Percentiles rank a stretch among this genome's conserved stretches.
Evolutionary conservation across 768 basidiomycete genomes (phyloP).

Genomic region (Tulasnella sp.): DNA sequence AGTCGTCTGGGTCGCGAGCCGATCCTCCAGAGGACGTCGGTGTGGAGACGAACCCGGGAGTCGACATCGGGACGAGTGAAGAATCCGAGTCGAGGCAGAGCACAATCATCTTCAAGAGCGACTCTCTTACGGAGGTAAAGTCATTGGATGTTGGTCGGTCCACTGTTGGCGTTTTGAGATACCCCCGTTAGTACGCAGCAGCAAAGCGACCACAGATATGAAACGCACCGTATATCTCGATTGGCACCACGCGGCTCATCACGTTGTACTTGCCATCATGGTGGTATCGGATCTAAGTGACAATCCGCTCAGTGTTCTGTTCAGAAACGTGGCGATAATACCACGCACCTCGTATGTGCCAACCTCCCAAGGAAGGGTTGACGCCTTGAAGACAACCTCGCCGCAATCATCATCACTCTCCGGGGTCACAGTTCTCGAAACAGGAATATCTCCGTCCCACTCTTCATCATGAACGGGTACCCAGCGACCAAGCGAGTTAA

Average conservation of each 20-base stretch:
- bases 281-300: slow-evolving; percentile 69
- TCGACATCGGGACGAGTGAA: slow-evolving; percentile 62
- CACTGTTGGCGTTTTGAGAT: slow-evolving; percentile 39
- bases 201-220: not conserved
- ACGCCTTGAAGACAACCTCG: slow-evolving; percentile 62
- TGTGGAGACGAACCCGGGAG: slow-evolving; percentile 23
- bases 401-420: slow-evolving; percentile 37
- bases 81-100: slow-evolving; percentile 84
- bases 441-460: slow-evolving; percentile 81
- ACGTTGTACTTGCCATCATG: slow-evolving; percentile 98
- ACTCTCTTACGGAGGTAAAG: slow-evolving; percentile 55
- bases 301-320: not conserved
- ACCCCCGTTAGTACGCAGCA: not conserved
- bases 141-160: slow-evolving; percentile 57
- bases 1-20: slow-evolving; percentile 77
- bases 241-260: slow-evolving; percentile 71
- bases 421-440: slow-evolving; percentile 41
- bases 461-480: slow-evolving; percentile 83
- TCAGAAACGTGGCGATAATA: not conserved
- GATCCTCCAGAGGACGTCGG: slow-evolving; percentile 29
- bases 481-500: slow-evolving; percentile 86
- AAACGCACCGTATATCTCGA: slow-evolving; percentile 79
- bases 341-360: slow-evolving; percentile 74
- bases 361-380: slow-evolving; percentile 75
- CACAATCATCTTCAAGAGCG: slow-evolving; percentile 68